Evolutionary conservation across 2,329 filamentous ascomycete species (phyloP).

Genomic region (Xylariaceae sp.): DNA sequence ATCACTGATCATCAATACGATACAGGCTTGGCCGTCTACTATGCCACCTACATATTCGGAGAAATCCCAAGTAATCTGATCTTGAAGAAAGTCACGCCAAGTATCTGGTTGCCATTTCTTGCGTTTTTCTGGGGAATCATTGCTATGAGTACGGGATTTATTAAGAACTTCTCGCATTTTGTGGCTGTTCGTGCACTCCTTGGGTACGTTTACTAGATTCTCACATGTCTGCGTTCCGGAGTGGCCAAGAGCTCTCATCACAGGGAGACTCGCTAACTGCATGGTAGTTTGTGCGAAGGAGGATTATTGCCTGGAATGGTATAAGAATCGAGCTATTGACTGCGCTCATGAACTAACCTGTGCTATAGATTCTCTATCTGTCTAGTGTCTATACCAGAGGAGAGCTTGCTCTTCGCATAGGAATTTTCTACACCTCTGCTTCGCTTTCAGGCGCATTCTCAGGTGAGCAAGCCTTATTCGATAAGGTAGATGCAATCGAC

Average conservation of each 20-base stretch:
- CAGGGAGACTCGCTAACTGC: conserved; percentile 1
- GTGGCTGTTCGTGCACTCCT: conserved; percentile 65
- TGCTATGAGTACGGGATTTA: conserved; percentile 62
- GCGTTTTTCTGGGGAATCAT: conserved; percentile 64
- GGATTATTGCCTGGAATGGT: conserved; percentile 71
- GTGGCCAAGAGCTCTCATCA: neutral
- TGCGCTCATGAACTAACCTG: conserved; percentile 18
- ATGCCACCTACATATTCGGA: conserved; percentile 67
- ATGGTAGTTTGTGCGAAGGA: conserved; percentile 61
- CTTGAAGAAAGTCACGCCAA: conserved; percentile 65
- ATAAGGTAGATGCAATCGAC: neutral
- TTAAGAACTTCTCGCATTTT: conserved; percentile 61
- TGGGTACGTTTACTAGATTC: conserved; percentile 38
- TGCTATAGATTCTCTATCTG: conserved; percentile 63
- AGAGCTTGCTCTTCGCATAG: conserved; percentile 67
- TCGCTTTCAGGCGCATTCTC: conserved; percentile 70
- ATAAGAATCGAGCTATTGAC: conserved; percentile 19
- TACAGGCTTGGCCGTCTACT: conserved; percentile 68
- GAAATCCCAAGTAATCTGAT: conserved; percentile 70
- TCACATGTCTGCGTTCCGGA: neutral
- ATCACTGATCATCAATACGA: conserved; percentile 69
- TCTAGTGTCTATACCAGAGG: conserved; percentile 65
- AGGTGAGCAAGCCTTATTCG: conserved; percentile 42
- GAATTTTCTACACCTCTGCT: conserved; percentile 71
- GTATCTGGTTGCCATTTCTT: conserved; percentile 64